Conservation (phyloP, 148 eudicot genomes). For the Rhododendron henanense region DNA sequence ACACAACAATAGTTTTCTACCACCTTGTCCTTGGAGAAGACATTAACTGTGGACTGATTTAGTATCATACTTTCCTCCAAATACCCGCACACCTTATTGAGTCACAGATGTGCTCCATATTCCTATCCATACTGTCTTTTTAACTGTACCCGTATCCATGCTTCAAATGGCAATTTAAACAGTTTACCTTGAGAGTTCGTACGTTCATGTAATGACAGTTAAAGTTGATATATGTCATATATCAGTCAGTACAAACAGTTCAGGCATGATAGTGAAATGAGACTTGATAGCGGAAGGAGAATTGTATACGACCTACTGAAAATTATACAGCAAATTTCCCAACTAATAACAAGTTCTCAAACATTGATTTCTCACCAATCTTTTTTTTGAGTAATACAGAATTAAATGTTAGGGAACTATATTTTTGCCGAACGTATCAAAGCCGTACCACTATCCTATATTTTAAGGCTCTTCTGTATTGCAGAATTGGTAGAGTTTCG, state of each 20-base stretch:
- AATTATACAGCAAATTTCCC: background rate
- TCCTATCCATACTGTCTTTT: background rate
- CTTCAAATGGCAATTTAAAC: background rate
- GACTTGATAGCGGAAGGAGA: background rate
- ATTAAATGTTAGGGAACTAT: background rate
- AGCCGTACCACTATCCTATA: background rate
- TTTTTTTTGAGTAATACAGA: background rate
- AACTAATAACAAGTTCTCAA: background rate
- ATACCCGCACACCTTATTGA: background rate
- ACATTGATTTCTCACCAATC: background rate
- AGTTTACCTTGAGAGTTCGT: background rate
- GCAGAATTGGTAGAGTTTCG: background rate
- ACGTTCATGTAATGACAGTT: background rate
- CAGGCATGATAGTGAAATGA: background rate
- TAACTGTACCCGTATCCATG: background rate
- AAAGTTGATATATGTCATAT: background rate
- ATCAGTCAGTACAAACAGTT: background rate
- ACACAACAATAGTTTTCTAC: background rate
- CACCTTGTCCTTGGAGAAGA: background rate
- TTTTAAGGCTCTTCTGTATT: background rate
- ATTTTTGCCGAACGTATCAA: background rate
- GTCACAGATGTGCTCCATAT: background rate
- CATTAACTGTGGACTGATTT: background rate
- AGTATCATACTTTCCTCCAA: background rate
- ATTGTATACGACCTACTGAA: background rate